Conservation (phyloP, 2,329 filamentous ascomycete species). For the Cladophialophora immunda region DNA sequence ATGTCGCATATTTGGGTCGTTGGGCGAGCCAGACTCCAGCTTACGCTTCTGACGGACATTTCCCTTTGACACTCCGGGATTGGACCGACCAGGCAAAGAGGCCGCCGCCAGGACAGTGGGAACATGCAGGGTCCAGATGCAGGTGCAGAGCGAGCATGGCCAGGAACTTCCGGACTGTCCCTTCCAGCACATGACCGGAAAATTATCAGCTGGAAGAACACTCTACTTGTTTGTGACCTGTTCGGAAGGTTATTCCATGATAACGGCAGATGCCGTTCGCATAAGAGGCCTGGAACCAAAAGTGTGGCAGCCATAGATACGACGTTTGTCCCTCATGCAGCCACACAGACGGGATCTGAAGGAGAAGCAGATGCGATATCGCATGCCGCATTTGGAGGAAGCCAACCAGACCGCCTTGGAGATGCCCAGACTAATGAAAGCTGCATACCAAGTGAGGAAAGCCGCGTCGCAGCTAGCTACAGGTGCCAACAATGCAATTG, state of each 20-base stretch:
- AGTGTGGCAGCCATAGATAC: conserved; percentile 15
- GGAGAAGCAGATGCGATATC: conserved; percentile 4
- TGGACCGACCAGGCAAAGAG: neutral
- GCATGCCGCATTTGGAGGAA: conserved; percentile 17
- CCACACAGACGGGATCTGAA: neutral
- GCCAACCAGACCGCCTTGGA: neutral
- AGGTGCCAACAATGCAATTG: conserved; percentile 16
- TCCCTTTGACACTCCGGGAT: neutral
- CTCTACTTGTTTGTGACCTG: neutral
- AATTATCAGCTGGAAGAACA: conserved; percentile 8
- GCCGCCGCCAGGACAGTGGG: conserved; percentile 6
- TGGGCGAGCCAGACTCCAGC: neutral
- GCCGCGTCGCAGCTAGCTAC: conserved; percentile 10
- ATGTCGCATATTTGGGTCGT: neutral
- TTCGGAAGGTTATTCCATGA: conserved; percentile 5
- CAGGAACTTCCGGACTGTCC: conserved; percentile 6
- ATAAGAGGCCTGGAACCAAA: conserved; percentile 5
- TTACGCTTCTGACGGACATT: neutral
- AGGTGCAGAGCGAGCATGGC: conserved; percentile 14
- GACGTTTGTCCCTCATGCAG: conserved; percentile 3
- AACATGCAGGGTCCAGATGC: conserved; percentile 12
- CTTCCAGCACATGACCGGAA: conserved; percentile 18
- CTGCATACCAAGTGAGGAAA: conserved; percentile 8
- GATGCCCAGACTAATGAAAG: conserved; percentile 1
- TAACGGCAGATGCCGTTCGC: conserved; percentile 13